Evolutionary conservation across 371 early-diverging fungal genomes (phyloP), one percentile per base, ranked within the genome.

Genomic region (Circinella umbellata): DNA sequence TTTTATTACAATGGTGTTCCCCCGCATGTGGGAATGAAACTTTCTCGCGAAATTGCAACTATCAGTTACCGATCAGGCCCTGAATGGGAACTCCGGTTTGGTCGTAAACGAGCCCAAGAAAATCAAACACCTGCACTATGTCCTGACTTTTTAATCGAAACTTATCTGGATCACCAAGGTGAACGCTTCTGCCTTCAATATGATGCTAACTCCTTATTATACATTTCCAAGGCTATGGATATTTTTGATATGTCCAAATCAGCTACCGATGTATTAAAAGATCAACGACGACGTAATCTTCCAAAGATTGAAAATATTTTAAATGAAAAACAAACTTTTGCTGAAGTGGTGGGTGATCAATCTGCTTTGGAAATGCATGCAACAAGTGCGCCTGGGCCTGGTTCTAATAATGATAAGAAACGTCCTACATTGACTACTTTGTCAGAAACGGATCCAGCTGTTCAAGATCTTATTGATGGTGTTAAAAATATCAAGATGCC

Each of bases 171-270:
- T 73, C 96, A 98, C 75, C 97, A 98, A 72, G 95, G 96, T 62
- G 96, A 97, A 73, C 86, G 92, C 37, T 98, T 94, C 80, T 95
- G 95, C 73, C 73, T 94, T 61, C 91, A 95, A 75, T 98, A 97
- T 78, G 98, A 98, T 64, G 88, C 98, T 70, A 98, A 98, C 74
- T 96, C 96, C 1, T 79, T 97, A 15, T 75, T 98, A 5, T 98
- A 96, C 73, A 91, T 98, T 39, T 95, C 95, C 61, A 97, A 97
- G 76, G 97, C 98, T 38, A 97, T 97, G 98, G 98, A 98, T 74
- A 89, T 97, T 88, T 98, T 97, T 83, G 97, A 98, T 78, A 90
- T 98, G 85, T 91, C 92, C 18, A 76, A 77, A 3, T 86, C 90
- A 6, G 74, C 82, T 36, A 74, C 84, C 0, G 74, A 78, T 11